Percentiles rank a stretch among this genome's conserved stretches.
Conservation (phyloP, 2,329 filamentous ascomycete genomes). For the Trichoderma asperellum region DNA sequence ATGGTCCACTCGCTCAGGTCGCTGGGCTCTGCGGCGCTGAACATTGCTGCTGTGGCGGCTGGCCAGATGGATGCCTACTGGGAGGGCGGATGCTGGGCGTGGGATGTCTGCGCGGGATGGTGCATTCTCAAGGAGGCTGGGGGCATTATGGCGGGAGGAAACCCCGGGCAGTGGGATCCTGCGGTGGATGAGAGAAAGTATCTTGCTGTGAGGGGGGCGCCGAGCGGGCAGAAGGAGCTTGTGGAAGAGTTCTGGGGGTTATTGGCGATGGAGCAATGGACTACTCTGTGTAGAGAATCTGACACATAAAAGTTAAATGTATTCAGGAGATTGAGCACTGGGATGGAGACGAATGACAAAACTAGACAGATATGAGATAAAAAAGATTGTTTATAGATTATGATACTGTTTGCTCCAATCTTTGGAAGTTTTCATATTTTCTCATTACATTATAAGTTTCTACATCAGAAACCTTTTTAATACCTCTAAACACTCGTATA, state of each 20-base stretch:
- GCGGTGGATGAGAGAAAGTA: constrained; percentile 63
- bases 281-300: constrained; percentile 40
- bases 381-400: not conserved
- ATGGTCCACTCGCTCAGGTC: constrained; percentile 79
- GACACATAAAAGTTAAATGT: not conserved
- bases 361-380: not conserved
- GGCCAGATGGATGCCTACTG: constrained; percentile 76
- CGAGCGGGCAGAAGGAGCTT: constrained; percentile 62
- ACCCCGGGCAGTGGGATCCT: constrained; percentile 72
- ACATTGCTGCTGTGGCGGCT: constrained; percentile 72
- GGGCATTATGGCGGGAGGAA: constrained; percentile 71
- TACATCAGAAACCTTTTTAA: not conserved
- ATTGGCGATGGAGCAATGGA: constrained; percentile 59
- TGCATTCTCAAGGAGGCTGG: constrained; percentile 75
- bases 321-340: not conserved
- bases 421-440: not conserved
- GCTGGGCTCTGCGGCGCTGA: constrained; percentile 74
- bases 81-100: constrained; percentile 84
- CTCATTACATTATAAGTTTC: constrained; percentile 11
- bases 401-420: not conserved
- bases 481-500: not conserved
- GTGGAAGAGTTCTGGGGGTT: constrained; percentile 67
- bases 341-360: not conserved
- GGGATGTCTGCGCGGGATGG: constrained; percentile 85
- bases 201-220: constrained; percentile 64